Conservation (phyloP, 1,139 yeast genomes). For the Torulaspora pretoriensis region DNA sequence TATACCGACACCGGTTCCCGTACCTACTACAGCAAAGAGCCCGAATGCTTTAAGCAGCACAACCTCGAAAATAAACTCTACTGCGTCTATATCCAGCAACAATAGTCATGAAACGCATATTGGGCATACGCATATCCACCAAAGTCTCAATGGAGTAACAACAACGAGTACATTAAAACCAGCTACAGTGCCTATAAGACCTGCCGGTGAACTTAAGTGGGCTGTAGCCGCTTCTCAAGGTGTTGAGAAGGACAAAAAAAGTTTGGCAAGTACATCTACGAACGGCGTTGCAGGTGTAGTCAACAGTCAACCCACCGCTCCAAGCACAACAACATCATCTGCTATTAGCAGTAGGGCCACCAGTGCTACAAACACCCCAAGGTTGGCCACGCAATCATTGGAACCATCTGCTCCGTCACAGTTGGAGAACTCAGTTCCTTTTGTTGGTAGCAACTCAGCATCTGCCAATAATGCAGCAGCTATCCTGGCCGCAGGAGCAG, state of each 20-base stretch:
- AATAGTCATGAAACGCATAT: conserved; percentile 10
- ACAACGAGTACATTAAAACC: conserved; percentile 54
- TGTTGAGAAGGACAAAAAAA: conserved; percentile 27
- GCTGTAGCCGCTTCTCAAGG: conserved; percentile 61
- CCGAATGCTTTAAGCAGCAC: conserved; percentile 11
- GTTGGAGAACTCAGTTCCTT: conserved; percentile 11
- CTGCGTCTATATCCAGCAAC: conserved; percentile 10
- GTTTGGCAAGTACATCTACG: conserved; percentile 16
- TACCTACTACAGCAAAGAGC: conserved; percentile 19
- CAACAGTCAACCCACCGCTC: conserved; percentile 14
- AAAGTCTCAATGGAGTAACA: conserved; percentile 30
- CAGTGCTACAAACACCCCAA: conserved; percentile 20
- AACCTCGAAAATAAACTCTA: conserved; percentile 7
- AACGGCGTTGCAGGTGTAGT: conserved; percentile 14
- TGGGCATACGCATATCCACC: conserved; percentile 34
- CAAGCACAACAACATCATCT: conserved; percentile 16
- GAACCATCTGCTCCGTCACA: conserved; percentile 12
- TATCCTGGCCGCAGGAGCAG: conserved; percentile 30
- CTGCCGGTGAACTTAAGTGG: conserved; percentile 66
- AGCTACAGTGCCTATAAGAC: conserved; percentile 61
- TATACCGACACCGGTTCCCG: conserved; percentile 18
- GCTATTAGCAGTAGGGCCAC: conserved; percentile 14
- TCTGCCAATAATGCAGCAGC: conserved; percentile 24
- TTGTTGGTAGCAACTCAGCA: conserved; percentile 11
- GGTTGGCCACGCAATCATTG: conserved; percentile 17